phyloP scores from a whole-genome alignment of 129 eudicot species.

The Helianthus annuus region DNA sequence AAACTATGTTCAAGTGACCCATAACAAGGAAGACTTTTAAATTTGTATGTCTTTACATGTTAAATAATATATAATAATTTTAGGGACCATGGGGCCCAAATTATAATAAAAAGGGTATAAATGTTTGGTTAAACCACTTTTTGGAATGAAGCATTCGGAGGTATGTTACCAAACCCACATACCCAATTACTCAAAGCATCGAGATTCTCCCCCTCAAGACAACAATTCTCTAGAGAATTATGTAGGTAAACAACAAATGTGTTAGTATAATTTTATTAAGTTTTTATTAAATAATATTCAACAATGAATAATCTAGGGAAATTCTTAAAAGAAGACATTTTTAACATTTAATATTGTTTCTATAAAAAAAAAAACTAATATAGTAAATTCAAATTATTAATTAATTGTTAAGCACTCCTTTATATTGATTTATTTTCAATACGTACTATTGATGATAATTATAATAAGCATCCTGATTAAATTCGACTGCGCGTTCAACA shows the following conservation, averaged over 20 bases:
- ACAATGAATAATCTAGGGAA: background rate
- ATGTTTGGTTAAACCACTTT: conserved; percentile 42
- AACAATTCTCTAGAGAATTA: conserved; percentile 30
- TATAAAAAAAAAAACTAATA: background rate
- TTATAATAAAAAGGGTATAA: conserved; percentile 27
- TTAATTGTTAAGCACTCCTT: background rate
- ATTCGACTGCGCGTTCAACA: background rate
- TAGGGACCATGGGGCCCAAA: conserved; percentile 1
- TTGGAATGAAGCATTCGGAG: conserved; percentile 38
- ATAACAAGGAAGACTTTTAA: background rate
- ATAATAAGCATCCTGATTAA: background rate
- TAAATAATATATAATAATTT: background rate
- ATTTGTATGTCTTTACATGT: background rate
- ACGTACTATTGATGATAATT: background rate
- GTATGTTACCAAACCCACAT: conserved; percentile 32
- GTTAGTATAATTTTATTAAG: conserved; percentile 6
- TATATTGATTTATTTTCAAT: background rate
- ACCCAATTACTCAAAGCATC: conserved; percentile 6
- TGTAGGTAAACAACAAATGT: conserved; percentile 17
- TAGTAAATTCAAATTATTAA: background rate
- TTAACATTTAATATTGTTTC: background rate
- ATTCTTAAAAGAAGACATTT: background rate
- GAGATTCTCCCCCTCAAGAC: conserved; percentile 30
- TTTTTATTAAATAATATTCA: background rate
- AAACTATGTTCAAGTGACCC: background rate